Percentiles rank a stretch among this genome's conserved stretches.
Conservation (phyloP, 495 filamentous ascomycete species). For the Thozetella sp. region DNA sequence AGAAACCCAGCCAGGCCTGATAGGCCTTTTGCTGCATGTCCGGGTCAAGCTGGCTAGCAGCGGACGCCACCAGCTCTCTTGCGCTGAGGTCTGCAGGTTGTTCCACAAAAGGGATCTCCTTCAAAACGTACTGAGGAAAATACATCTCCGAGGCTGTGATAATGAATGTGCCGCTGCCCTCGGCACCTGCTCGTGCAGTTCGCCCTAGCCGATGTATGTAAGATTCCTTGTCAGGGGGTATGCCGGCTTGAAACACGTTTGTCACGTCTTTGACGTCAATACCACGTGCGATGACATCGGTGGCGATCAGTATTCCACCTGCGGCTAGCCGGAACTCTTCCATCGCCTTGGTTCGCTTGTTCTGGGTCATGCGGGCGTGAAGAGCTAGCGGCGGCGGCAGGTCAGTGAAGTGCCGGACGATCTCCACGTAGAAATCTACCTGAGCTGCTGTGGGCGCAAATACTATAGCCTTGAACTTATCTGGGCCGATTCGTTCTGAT, state of each 20-base stretch:
- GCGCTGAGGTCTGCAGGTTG: slow-evolving; percentile 21
- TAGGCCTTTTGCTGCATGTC: slow-evolving; percentile 27
- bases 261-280: slow-evolving; percentile 79
- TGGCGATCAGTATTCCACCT: slow-evolving; percentile 62
- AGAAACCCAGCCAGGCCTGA: slow-evolving; percentile 47
- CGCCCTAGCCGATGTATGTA: slow-evolving; percentile 78
- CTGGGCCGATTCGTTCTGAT: slow-evolving; percentile 24
- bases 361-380: slow-evolving; percentile 63
- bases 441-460: slow-evolving; percentile 67
- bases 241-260: slow-evolving; percentile 70
- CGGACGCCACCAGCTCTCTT: slow-evolving; percentile 10
- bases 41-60: slow-evolving; percentile 16
- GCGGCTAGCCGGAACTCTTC: slow-evolving; percentile 59
- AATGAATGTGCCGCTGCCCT: slow-evolving; percentile 68
- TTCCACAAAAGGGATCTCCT: slow-evolving; percentile 32
- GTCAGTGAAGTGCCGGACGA: slow-evolving; percentile 46
- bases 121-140: slow-evolving; percentile 48
- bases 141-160: slow-evolving; percentile 53
- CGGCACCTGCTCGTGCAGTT: slow-evolving; percentile 69
- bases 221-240: slow-evolving; percentile 61
- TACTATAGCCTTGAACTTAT: slow-evolving; percentile 64
- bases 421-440: slow-evolving; percentile 39
- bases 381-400: slow-evolving; percentile 55
- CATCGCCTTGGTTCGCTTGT: slow-evolving; percentile 56
- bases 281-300: slow-evolving; percentile 71